These are phyloP conservation scores for Sporothrix protearum DNA, from an alignment of 2,329 filamentous ascomycete species.

Conservation along the genomic window DNA sequence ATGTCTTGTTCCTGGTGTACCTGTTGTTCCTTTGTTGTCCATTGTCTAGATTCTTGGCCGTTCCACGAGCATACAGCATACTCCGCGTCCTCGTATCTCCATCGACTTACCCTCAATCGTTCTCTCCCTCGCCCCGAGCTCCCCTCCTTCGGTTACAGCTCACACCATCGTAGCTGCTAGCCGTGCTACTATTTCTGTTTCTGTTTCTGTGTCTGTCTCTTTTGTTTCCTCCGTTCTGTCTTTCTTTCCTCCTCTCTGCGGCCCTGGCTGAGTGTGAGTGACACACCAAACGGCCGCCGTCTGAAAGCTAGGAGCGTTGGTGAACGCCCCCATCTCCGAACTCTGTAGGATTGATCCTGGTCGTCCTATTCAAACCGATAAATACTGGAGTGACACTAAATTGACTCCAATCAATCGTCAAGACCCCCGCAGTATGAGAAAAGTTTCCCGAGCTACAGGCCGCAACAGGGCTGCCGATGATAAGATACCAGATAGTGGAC, in stretches of 20 bases:
- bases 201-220: neutral
- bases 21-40: neutral
- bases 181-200: neutral
- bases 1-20: neutral
- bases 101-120: neutral
- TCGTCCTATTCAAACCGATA: neutral
- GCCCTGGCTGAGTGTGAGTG: neutral
- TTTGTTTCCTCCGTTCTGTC: neutral
- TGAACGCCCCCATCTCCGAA: neutral
- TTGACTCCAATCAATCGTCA: neutral
- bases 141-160: neutral
- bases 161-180: neutral
- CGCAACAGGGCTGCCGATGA: neutral
- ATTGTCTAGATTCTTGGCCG: neutral
- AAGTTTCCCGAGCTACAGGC: neutral
- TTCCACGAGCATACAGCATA: neutral
- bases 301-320: neutral
- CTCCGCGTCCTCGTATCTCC: neutral
- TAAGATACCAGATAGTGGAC: neutral
- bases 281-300: slow-evolving; percentile 4
- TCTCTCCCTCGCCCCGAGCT: neutral
- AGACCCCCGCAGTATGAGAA: neutral
- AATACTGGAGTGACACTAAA: neutral
- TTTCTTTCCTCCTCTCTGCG: neutral
- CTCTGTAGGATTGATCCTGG: neutral